These are phyloP conservation scores for Paramecium sexaurelia DNA, from an alignment of 73 alveolate genomes.

Conservation along the genomic window DNA sequence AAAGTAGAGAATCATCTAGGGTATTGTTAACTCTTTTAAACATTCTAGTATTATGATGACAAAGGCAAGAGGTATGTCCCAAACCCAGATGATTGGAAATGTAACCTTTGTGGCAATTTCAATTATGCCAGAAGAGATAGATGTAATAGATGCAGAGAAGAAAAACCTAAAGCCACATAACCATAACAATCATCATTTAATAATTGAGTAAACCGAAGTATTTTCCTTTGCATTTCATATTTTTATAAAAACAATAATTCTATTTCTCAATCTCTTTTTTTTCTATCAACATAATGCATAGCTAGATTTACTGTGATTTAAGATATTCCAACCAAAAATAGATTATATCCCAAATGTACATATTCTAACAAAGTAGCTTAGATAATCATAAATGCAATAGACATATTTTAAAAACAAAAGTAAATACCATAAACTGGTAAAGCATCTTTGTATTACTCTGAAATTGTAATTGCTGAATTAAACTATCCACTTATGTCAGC, in stretches of 20 bases:
- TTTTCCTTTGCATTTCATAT: not conserved
- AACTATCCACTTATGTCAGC: conserved; percentile 7
- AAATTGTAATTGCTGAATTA: not conserved
- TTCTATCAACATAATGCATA: not conserved
- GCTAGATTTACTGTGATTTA: not conserved
- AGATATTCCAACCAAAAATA: not conserved
- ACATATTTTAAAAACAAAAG: not conserved
- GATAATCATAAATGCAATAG: not conserved
- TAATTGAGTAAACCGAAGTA: not conserved
- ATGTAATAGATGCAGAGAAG: conserved; percentile 12
- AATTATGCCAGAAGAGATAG: conserved; percentile 14
- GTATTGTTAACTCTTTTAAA: not conserved
- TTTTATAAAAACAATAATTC: not conserved
- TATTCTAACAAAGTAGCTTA: not conserved
- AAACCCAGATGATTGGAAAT: conserved; percentile 36
- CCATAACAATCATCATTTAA: not conserved
- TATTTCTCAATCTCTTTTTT: not conserved
- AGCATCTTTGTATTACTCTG: conserved; percentile 3
- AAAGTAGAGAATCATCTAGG: not conserved
- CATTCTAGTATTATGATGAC: not conserved
- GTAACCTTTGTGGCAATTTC: not conserved
- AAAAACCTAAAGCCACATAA: not conserved
- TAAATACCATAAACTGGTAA: not conserved
- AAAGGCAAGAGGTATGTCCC: not conserved
- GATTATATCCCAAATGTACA: conserved; percentile 8